Conservation (phyloP, 768 basidiomycete genomes). For the Russula earlei region DNA sequence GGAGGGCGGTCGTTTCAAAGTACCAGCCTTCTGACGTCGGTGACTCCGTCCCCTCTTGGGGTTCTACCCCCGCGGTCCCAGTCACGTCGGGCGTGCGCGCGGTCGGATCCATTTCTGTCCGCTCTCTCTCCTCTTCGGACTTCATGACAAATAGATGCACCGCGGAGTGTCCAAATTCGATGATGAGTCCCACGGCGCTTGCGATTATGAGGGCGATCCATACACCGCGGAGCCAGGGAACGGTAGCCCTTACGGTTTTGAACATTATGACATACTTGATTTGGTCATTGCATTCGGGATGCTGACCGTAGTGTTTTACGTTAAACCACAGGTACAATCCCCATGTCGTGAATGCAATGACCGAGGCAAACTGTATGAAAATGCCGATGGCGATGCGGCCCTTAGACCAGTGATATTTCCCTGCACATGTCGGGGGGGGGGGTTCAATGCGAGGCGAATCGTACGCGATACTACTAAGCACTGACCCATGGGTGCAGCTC, state of each 20-base stretch:
- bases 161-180: background rate
- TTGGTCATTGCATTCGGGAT: background rate
- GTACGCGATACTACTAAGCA: background rate
- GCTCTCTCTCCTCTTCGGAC: too few species aligned
- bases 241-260: background rate
- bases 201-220: slow-evolving; percentile 5
- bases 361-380: background rate
- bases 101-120: background rate
- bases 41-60: background rate
- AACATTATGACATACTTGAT: slow-evolving; percentile 13
- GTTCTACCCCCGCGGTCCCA: background rate
- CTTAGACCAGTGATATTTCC: slow-evolving; percentile 11
- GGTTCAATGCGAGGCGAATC: background rate
- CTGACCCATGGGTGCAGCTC: slow-evolving; percentile 4
- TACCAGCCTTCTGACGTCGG: background rate
- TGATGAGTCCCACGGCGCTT: slow-evolving; percentile 4
- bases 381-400: slow-evolving; percentile 5
- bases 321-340: slow-evolving; percentile 3
- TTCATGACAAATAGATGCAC: background rate
- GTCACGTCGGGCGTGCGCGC: too few species aligned
- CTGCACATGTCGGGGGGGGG: background rate
- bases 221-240: background rate
- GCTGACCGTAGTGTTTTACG: background rate
- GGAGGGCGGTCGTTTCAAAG: background rate
- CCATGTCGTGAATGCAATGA: slow-evolving; percentile 7